These are phyloP conservation scores for Phaseolus coccineus DNA, from an alignment of 331 rosid species.

Conservation along the genomic window DNA sequence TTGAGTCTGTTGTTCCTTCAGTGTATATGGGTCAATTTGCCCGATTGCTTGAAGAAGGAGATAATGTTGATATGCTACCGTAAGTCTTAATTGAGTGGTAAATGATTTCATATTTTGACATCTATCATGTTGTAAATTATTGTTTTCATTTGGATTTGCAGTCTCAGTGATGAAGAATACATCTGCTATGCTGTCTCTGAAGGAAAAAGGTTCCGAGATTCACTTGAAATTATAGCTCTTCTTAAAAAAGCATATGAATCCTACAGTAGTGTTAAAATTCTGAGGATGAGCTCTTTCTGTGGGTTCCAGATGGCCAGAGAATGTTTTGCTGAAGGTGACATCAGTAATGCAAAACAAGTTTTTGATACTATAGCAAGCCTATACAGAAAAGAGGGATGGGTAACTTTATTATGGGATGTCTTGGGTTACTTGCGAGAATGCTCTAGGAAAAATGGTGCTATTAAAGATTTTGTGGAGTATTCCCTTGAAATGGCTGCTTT, in stretches of 20 bases:
- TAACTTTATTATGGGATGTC: slow-evolving; percentile 88
- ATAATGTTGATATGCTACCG: slow-evolving; percentile 72
- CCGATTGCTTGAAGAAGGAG: slow-evolving; percentile 78
- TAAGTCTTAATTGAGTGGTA: slow-evolving; percentile 59
- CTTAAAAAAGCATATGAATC: slow-evolving; percentile 80
- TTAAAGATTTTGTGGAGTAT: slow-evolving; percentile 87
- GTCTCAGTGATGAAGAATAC: slow-evolving; percentile 90
- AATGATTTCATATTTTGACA: slow-evolving; percentile 28
- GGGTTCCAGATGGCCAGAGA: slow-evolving; percentile 90
- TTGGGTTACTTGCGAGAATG: slow-evolving; percentile 92
- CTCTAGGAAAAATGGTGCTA: slow-evolving; percentile 64
- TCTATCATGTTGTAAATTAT: slow-evolving; percentile 40
- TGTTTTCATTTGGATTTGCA: slow-evolving; percentile 55
- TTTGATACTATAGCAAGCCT: slow-evolving; percentile 76
- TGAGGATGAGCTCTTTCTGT: slow-evolving; percentile 81
- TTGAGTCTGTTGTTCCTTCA: slow-evolving; percentile 85
- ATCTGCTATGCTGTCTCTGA: slow-evolving; percentile 66
- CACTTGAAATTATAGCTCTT: slow-evolving; percentile 86
- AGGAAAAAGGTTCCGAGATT: slow-evolving; percentile 88
- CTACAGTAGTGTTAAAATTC: slow-evolving; percentile 61
- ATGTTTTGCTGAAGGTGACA: slow-evolving; percentile 77
- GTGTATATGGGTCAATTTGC: slow-evolving; percentile 84
- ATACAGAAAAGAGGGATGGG: slow-evolving; percentile 98
- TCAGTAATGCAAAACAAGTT: slow-evolving; percentile 66
- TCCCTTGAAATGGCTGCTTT: slow-evolving; percentile 98